Conservation (phyloP, 2,329 filamentous ascomycete species). For the Colletotrichum echinochloae region DNA sequence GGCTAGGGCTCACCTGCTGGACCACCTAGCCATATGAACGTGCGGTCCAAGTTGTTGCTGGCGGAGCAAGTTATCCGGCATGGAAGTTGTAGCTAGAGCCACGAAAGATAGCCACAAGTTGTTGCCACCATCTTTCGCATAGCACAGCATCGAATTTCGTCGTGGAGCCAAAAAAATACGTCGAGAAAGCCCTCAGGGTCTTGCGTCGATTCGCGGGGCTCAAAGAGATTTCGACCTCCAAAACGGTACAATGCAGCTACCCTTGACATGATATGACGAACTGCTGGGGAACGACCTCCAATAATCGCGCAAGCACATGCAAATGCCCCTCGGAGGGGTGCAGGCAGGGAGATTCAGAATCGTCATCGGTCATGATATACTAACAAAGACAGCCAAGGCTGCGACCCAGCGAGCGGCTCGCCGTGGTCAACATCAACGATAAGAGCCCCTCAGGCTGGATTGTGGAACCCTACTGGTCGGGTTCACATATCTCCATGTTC, state of each 20-base stretch:
- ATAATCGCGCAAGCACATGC: slow-evolving; percentile 5
- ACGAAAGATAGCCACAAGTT: background rate
- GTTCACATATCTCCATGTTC: slow-evolving; percentile 2
- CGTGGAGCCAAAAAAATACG: background rate
- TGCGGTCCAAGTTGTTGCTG: background rate
- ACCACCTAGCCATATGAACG: background rate
- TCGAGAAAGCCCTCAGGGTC: slow-evolving; percentile 7
- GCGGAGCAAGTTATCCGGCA: slow-evolving; percentile 24
- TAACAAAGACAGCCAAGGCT: background rate
- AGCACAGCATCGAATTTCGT: slow-evolving; percentile 12
- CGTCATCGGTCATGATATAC: slow-evolving; percentile 21
- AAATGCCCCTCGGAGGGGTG: background rate
- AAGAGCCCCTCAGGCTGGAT: background rate
- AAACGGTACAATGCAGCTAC: slow-evolving; percentile 8
- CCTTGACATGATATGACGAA: background rate
- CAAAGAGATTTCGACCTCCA: background rate
- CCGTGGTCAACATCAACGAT: slow-evolving; percentile 2
- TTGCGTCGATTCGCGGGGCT: slow-evolving; percentile 6
- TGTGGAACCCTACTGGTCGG: slow-evolving; percentile 1
- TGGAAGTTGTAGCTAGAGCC: background rate
- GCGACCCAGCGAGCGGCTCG: background rate
- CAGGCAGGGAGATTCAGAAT: background rate
- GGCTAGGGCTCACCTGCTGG: slow-evolving; percentile 15
- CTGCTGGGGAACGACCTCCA: background rate
- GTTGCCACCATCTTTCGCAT: slow-evolving; percentile 33